These are phyloP conservation scores for Colletotrichum zoysiae DNA, from an alignment of 2,329 filamentous ascomycete genomes.

Conservation along the genomic window DNA sequence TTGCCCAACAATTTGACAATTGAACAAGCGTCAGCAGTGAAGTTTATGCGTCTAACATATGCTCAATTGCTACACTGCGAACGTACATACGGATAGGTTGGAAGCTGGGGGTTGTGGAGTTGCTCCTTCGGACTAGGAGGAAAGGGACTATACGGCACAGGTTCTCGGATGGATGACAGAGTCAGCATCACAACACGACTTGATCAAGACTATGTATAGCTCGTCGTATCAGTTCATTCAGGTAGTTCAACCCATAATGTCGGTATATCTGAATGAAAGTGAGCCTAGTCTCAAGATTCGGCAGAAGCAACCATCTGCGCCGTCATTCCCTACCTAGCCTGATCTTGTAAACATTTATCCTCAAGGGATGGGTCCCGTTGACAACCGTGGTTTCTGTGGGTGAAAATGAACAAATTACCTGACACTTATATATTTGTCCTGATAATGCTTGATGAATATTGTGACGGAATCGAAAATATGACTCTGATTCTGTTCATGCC, in stretches of 20 bases:
- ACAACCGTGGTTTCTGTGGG: not conserved
- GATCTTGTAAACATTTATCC: not conserved
- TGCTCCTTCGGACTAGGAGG: not conserved
- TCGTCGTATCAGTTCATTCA: not conserved
- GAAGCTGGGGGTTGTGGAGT: not conserved
- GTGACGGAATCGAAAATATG: not conserved
- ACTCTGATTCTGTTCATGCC: constrained; percentile 1
- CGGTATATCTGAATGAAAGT: not conserved
- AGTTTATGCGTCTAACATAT: not conserved
- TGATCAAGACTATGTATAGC: not conserved
- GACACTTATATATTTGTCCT: not conserved
- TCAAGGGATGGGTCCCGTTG: not conserved
- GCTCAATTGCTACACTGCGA: not conserved
- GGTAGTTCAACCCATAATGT: not conserved
- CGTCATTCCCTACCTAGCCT: not conserved
- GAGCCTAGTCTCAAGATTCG: not conserved
- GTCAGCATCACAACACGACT: not conserved
- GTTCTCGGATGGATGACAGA: not conserved
- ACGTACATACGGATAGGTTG: not conserved
- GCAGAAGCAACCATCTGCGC: not conserved
- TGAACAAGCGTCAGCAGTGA: not conserved
- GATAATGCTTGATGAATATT: not conserved
- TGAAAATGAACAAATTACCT: not conserved
- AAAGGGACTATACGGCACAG: not conserved
- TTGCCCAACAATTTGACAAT: not conserved